Percentiles rank a stretch among this genome's conserved stretches.
These are phyloP conservation scores for Forsythia suspensa DNA, from an alignment of 257 asterid species.

Conservation along the genomic window DNA sequence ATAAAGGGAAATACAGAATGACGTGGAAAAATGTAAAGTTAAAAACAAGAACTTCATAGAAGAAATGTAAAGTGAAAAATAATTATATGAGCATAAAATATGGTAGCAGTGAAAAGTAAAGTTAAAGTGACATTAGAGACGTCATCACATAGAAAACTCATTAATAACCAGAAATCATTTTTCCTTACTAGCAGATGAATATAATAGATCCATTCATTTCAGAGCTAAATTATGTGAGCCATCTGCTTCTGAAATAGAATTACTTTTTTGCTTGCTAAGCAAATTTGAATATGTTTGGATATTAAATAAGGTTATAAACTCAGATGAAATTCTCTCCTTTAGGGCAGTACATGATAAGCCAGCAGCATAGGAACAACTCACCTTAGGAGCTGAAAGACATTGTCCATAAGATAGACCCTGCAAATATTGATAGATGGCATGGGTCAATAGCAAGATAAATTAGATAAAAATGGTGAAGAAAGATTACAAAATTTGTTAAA, in stretches of 20 bases:
- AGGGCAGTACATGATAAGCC: constrained; percentile 6
- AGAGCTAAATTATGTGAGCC: background rate
- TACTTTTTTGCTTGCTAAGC: background rate
- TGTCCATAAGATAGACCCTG: constrained; percentile 67
- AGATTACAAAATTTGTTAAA: constrained; percentile 1
- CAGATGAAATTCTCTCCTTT: constrained; percentile 9
- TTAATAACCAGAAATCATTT: background rate
- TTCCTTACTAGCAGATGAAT: constrained; percentile 7
- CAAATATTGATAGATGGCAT: constrained; percentile 30
- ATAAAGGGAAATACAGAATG: background rate
- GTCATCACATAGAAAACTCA: constrained; percentile 1
- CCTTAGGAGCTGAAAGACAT: constrained; percentile 64
- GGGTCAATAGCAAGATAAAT: constrained; percentile 14
- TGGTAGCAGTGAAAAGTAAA: background rate
- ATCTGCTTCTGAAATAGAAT: constrained; percentile 4
- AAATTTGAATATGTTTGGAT: background rate
- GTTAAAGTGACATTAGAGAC: background rate
- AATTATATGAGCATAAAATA: background rate
- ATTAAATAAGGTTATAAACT: background rate
- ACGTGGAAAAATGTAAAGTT: background rate
- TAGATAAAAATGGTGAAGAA: constrained; percentile 3
- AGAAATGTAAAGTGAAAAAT: background rate
- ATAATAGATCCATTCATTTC: background rate
- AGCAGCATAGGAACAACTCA: constrained; percentile 32
- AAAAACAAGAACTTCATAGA: no score